Base-by-base conservation (phyloP, 306 rosid genomes). In the Styphnolobium japonicum region DNA sequence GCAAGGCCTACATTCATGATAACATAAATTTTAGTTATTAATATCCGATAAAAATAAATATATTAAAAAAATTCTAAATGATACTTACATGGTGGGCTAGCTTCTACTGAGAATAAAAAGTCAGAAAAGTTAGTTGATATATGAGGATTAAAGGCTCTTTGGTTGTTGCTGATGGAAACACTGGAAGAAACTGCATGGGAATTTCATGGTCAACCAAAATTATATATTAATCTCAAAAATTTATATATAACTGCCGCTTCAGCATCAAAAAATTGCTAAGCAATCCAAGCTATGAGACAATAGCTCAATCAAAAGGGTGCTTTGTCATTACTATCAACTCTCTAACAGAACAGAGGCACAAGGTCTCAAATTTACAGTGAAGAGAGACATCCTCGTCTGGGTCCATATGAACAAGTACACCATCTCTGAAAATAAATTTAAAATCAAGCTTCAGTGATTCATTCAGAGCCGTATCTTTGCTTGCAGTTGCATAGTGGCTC, bases 351-450 rank as follows among this genome's bases (percentile, higher is more conserved):
- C 97, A 92, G 65, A 95, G 98, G 86, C 98, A 90, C 82, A 95
- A 62, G 39, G 83, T 90, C 92, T 92, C 89, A 79, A 86, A 87
- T 90, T 88, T 92, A 93, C 98, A 95, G 89, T 91, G 98, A 80
- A 83, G 79, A 33, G 93, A 66, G 67, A 60, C 86, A 33, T 89
- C 92, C 67, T 85, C 81, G 43, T 82, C 87, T 7, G 87, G 84
- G 81, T 88, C 89, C 80, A 77, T 18, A 52, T 67, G 85, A 82
- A 91, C 86, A 83, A 95, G 85, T 39, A 92, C 94, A 88, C 98
- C 96, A 77, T 92, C 98, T 81, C 92, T 89, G 85, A 92, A 91
- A 60, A 90, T 61, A 89, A 85, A 90, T 18, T 90, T 90, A 2
- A 85, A 71, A 71, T 83, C 92, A 56, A 75, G 79, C 87, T 86